Evolutionary conservation across 306 rosid genomes (phyloP).

Genomic region (Inga leiocalycina): DNA sequence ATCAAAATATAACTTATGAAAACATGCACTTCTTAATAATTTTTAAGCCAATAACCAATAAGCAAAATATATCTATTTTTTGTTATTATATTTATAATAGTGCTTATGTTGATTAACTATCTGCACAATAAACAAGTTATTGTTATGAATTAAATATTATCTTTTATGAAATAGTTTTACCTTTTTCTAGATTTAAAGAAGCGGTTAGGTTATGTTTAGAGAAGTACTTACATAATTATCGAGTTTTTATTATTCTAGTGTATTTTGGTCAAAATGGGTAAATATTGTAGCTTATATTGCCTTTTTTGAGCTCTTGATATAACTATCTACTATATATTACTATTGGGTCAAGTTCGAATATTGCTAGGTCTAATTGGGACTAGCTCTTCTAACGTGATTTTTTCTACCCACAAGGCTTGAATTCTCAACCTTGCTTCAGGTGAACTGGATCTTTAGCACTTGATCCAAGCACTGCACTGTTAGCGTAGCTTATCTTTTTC

Average conservation of each 20-base stretch:
- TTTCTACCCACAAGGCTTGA: no score
- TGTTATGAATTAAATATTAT: neutral
- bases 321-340: neutral
- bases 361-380: neutral
- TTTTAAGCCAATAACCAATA: neutral
- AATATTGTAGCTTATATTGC: neutral
- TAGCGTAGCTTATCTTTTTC: neutral
- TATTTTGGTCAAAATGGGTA: neutral
- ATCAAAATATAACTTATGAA: neutral
- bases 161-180: neutral
- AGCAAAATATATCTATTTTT: neutral
- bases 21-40: neutral
- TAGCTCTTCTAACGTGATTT: neutral
- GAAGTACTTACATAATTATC: neutral
- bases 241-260: neutral
- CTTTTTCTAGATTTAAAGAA: neutral
- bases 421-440: neutral
- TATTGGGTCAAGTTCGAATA: neutral
- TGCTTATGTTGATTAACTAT: neutral
- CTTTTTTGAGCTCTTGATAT: neutral
- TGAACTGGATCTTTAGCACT: neutral
- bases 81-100: neutral
- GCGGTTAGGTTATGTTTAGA: neutral
- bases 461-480: neutral
- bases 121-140: neutral